These are phyloP conservation scores for Posidonia oceanica DNA, from an alignment of 116 monocot species.

Conservation along the genomic window DNA sequence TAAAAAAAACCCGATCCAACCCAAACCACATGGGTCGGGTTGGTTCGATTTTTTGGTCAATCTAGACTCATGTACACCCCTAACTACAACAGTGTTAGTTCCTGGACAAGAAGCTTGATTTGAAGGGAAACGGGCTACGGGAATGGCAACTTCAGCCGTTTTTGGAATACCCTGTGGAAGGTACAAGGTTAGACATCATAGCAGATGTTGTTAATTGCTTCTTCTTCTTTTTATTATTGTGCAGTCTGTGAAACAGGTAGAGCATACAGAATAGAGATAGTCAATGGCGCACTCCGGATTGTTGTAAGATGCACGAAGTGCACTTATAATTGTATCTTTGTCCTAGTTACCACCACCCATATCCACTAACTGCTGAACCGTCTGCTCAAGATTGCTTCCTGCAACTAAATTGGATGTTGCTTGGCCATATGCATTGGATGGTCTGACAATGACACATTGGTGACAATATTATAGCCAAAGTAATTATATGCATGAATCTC, in stretches of 20 bases:
- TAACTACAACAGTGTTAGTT: constrained; percentile 14
- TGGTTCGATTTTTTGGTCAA: too few species aligned
- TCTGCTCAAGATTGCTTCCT: too few species aligned
- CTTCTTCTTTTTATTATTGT: background rate
- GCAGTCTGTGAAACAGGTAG: background rate
- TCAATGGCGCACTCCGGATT: constrained; percentile 99
- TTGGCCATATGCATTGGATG: constrained; percentile 61
- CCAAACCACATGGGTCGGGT: too few species aligned
- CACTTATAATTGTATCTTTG: constrained; percentile 65
- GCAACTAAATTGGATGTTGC: constrained; percentile 81
- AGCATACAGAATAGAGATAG: constrained; percentile 83
- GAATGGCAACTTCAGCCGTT: constrained; percentile 47
- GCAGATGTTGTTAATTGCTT: background rate
- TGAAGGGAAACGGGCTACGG: constrained; percentile 24
- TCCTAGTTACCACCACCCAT: constrained; percentile 99
- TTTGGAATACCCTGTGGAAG: constrained; percentile 56
- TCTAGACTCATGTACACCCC: too few species aligned
- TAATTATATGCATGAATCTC: background rate
- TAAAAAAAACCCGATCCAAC: too few species aligned
- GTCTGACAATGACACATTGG: background rate
- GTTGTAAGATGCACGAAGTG: constrained; percentile 94
- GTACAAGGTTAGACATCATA: background rate
- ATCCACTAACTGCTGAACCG: constrained; percentile 73
- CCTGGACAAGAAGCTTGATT: constrained; percentile 21
- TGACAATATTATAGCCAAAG: background rate